Conservation (phyloP, 2,329 filamentous ascomycete species). For the Tricladium varicosporioides region DNA sequence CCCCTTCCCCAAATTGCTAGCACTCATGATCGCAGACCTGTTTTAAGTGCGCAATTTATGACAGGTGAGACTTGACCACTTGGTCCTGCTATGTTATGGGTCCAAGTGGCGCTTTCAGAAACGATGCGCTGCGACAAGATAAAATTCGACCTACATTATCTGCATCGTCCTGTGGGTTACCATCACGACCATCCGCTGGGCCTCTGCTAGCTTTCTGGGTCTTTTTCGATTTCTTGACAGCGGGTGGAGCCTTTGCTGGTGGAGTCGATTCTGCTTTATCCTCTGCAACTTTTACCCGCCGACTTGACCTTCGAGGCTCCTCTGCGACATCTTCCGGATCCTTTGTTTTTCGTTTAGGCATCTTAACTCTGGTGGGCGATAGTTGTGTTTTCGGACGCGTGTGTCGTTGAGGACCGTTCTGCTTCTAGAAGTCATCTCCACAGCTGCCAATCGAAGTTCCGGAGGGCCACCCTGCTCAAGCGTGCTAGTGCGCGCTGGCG, state of each 20-base stretch:
- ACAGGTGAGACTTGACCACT: too few relatives aligned
- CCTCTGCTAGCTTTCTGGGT: background rate
- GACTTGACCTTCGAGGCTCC: conserved; percentile 28
- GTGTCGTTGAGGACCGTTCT: background rate
- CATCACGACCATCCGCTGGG: background rate
- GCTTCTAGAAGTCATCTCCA: background rate
- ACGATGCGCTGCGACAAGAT: background rate
- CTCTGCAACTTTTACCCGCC: conserved; percentile 17
- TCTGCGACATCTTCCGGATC: conserved; percentile 17
- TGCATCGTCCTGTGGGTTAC: background rate
- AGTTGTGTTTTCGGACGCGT: background rate
- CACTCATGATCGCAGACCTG: too few relatives aligned
- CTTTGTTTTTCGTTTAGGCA: conserved; percentile 31
- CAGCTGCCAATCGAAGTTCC: background rate
- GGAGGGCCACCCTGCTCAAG: too few relatives aligned
- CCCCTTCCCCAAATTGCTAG: too few relatives aligned
- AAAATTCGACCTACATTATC: background rate
- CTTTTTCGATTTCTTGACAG: conserved; percentile 11
- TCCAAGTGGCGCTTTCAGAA: too few relatives aligned
- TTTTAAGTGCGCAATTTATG: too few relatives aligned
- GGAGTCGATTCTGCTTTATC: conserved; percentile 6
- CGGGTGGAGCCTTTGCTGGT: conserved; percentile 10
- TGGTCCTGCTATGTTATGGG: too few relatives aligned
- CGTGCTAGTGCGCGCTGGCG: too few relatives aligned
- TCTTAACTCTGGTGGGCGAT: conserved; percentile 2